Evolutionary conservation across 1,139 yeast genomes (phyloP), one percentile per base, ranked within the genome.

Genomic region (Pneumocystis canis): DNA sequence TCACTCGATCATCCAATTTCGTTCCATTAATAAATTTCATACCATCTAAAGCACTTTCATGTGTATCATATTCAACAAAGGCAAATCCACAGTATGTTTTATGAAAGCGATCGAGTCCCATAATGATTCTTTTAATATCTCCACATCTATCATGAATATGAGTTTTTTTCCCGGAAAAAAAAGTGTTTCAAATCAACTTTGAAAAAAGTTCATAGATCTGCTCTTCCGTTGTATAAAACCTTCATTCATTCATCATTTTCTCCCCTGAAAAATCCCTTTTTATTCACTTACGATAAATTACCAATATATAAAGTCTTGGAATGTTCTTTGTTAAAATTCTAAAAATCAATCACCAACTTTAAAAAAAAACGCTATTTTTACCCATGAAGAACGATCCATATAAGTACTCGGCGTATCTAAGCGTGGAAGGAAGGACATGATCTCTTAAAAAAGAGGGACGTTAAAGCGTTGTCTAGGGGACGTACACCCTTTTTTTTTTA

Each of bases 41-140:
- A 5, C 96, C 87, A 68, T 85, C 83, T 59, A 89, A 76, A 0
- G 96, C 89, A 61, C 87, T 89, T 60, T 79, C 79, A 63, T 84
- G 84, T 14, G 78, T 74, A 63, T 79, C 79, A 72, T 84, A 92
- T 59, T 88, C 85, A 40, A 90, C 89, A 73, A 90, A 90, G 71
- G 97, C 89, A 74, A 92, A 92, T 39, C 97, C 97, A 72, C 97
- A 89, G 0, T 97, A 97, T 0, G 96, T 89, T 70, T 84, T 82
- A 68, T 86, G 85, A 71, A 84, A 84, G 66, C 96, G 80, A 71
- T 90, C 97, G 61, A 90, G 79, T 0, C 98, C 98, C 97, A 92
- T 90, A 65, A 90, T 83, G 58, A 89, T 87, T 69, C 86, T 79
- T 66, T 82, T 82, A 47, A 90, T 84, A 14, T 80, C 76, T 1